These are phyloP conservation scores for Datura wrightii DNA, from an alignment of 257 asterid species.

Conservation along the genomic window DNA sequence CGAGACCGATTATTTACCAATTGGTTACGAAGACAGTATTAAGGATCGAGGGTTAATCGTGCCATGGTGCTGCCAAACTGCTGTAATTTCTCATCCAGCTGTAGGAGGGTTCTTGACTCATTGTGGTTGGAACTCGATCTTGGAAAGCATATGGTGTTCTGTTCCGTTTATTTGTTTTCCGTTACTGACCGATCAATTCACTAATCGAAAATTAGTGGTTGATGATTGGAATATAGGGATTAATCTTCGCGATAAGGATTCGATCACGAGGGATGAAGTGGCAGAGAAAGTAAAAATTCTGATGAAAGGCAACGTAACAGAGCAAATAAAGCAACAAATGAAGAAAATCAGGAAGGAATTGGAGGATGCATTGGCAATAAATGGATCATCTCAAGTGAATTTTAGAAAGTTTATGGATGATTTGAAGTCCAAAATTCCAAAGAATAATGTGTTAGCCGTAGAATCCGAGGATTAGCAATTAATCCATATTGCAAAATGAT, in stretches of 20 bases:
- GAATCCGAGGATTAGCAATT: background rate
- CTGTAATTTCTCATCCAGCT: constrained; percentile 65
- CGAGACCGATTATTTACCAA: constrained; percentile 47
- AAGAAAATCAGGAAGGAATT: constrained; percentile 49
- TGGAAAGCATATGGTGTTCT: constrained; percentile 66
- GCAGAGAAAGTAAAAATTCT: constrained; percentile 48
- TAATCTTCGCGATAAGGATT: constrained; percentile 47
- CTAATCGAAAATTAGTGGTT: constrained; percentile 69
- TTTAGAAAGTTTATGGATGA: constrained; percentile 53
- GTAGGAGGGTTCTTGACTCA: constrained; percentile 70
- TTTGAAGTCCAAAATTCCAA: constrained; percentile 41
- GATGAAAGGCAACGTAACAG: constrained; percentile 51
- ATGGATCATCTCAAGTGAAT: constrained; percentile 64
- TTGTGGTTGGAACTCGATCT: constrained; percentile 73
- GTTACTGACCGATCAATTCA: constrained; percentile 67
- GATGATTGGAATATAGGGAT: constrained; percentile 73
- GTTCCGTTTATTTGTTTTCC: constrained; percentile 67
- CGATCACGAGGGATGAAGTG: constrained; percentile 57
- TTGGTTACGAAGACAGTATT: constrained; percentile 45
- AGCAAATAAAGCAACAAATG: constrained; percentile 49
- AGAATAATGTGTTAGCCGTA: constrained; percentile 40
- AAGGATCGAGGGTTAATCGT: constrained; percentile 57
- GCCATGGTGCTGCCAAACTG: constrained; percentile 67
- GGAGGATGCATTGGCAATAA: constrained; percentile 52
- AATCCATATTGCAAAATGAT: background rate